Evolutionary conservation across 1,139 yeast species (phyloP).

Genomic region (Hyphopichia burtonii): DNA sequence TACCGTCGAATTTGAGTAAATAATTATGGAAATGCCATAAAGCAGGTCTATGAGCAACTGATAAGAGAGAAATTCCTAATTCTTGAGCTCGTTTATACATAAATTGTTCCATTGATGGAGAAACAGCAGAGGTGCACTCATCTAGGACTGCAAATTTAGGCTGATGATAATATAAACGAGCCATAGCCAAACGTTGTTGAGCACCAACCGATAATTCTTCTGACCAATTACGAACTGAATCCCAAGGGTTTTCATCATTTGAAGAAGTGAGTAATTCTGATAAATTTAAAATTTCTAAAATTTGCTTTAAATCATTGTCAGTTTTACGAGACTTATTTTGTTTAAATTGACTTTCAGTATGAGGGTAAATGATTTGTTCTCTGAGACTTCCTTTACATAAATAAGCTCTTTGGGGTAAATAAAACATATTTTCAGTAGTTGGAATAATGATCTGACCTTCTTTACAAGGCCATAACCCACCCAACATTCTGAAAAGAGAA

Average conservation of each 20-base stretch:
- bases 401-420: conserved; percentile 91
- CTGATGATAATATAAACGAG: conserved; percentile 82
- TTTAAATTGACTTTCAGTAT: conserved; percentile 59
- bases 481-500: conserved; percentile 82
- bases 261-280: conserved; percentile 45
- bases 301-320: conserved; percentile 62
- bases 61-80: conserved; percentile 76
- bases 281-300: conserved; percentile 59
- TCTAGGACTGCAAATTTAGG: conserved; percentile 94
- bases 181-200: conserved; percentile 93
- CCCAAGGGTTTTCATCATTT: conserved; percentile 47
- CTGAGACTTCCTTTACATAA: conserved; percentile 70
- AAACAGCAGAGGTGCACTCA: conserved; percentile 93
- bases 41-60: conserved; percentile 91
- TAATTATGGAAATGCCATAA: conserved; percentile 90
- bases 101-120: conserved; percentile 86
- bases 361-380: conserved; percentile 89
- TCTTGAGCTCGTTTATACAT: conserved; percentile 85
- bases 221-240: conserved; percentile 75
- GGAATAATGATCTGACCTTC: conserved; percentile 67
- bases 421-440: conserved; percentile 68
- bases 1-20: conserved; percentile 81
- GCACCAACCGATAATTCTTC: conserved; percentile 90
- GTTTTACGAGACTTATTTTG: conserved; percentile 41
- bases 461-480: conserved; percentile 90